Conservation (phyloP, 2,329 filamentous ascomycete genomes). For the Escovopsis sp. region DNA sequence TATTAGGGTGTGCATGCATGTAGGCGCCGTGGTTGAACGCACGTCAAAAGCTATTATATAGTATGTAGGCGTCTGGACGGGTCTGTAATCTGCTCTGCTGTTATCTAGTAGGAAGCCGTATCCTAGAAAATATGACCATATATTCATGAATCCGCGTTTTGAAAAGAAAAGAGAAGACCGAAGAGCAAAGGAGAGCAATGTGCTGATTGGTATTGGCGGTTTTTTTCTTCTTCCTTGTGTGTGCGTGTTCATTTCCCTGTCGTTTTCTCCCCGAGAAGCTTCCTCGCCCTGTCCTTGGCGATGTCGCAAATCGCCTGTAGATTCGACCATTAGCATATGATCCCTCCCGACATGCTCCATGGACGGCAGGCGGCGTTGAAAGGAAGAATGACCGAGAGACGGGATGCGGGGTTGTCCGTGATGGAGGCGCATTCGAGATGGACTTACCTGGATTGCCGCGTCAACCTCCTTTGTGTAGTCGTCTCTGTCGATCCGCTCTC, state of each 20-base stretch:
- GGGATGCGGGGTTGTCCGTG: neutral
- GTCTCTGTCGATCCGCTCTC: constrained; percentile 51
- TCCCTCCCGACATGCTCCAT: neutral
- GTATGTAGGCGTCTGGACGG: constrained; percentile 3
- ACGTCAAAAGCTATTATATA: constrained; percentile 1
- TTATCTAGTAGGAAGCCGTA: neutral
- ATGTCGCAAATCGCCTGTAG: constrained; percentile 80
- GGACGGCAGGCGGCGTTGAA: constrained; percentile 1
- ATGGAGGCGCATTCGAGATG: neutral
- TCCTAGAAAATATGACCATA: constrained; percentile 2
- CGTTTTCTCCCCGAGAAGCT: constrained; percentile 26
- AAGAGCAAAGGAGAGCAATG: too few species aligned
- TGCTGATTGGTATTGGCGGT: too few species aligned
- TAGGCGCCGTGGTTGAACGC: constrained; percentile 3
- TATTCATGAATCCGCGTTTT: constrained; percentile 1
- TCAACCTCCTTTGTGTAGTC: constrained; percentile 53
- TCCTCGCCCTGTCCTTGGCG: constrained; percentile 61
- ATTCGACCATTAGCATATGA: too few species aligned
- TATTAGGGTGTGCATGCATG: constrained; percentile 1
- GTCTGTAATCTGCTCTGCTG: neutral
- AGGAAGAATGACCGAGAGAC: neutral
- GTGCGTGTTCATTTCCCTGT: constrained; percentile 1
- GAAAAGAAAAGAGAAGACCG: too few species aligned
- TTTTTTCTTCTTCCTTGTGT: neutral
- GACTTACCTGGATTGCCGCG: constrained; percentile 57